phyloP scores from a whole-genome alignment of 495 filamentous ascomycete genomes.

The Penicillium silybi region DNA sequence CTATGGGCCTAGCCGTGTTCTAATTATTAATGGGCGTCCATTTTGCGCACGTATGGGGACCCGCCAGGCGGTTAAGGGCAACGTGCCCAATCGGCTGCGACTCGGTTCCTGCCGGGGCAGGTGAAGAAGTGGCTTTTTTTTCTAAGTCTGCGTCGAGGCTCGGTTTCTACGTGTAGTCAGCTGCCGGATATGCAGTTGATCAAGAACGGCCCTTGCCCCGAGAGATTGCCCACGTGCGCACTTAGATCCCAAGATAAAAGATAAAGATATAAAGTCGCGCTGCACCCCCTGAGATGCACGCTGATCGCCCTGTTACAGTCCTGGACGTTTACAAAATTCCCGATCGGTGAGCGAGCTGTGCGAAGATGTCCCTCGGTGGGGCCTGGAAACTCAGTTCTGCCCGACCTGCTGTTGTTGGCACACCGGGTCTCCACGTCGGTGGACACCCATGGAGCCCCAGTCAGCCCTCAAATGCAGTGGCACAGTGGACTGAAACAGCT shows the following conservation, averaged over 20 bases:
- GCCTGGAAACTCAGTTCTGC: neutral
- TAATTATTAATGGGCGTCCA: conserved; percentile 11
- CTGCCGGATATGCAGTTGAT: neutral
- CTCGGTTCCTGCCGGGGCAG: neutral
- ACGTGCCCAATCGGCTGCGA: neutral
- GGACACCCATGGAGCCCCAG: neutral
- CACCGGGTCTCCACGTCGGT: neutral
- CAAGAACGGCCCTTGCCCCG: neutral
- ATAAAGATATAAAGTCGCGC: too few species aligned
- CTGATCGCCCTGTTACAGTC: too few species aligned
- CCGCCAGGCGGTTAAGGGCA: neutral
- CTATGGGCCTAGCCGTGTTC: conserved; percentile 6
- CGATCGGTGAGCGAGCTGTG: neutral
- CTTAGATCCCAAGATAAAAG: neutral
- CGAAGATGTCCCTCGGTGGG: neutral
- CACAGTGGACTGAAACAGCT: neutral
- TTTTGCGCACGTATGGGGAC: neutral
- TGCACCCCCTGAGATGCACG: neutral
- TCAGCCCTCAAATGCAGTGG: neutral
- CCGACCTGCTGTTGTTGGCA: conserved; percentile 2
- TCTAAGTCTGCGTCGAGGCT: neutral
- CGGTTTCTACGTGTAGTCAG: neutral
- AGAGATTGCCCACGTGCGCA: neutral
- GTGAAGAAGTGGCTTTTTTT: neutral
- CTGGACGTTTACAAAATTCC: neutral